Percentiles rank a stretch among this genome's conserved stretches.
Conservation (phyloP, 2,329 filamentous ascomycete species). For the Fusarium fujikuroi region DNA sequence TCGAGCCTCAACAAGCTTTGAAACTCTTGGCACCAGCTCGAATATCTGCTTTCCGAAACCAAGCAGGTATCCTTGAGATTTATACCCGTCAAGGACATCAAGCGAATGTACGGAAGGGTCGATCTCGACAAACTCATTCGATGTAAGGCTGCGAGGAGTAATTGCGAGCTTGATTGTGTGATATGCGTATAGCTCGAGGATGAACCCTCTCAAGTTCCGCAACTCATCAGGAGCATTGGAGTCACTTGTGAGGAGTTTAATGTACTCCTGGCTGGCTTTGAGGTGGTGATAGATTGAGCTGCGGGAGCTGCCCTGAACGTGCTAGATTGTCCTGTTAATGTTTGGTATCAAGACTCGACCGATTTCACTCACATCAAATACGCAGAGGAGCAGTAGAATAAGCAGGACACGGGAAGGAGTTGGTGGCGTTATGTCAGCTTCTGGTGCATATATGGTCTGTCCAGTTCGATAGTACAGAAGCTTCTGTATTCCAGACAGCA, state of each 20-base stretch:
- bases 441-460: not conserved
- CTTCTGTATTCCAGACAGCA: not conserved
- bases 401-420: not conserved
- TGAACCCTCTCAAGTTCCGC: not conserved
- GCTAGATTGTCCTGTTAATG: not conserved
- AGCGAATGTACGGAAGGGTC: not conserved
- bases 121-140: not conserved
- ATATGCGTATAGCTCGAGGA: conserved; percentile 5
- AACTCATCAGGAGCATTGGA: not conserved
- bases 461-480: not conserved
- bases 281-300: not conserved
- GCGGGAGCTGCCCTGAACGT: not conserved
- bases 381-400: not conserved
- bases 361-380: not conserved
- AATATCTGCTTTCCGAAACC: not conserved
- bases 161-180: conserved; percentile 1
- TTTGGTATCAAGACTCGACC: fast-evolving
- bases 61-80: not conserved
- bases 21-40: not conserved
- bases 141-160: not conserved
- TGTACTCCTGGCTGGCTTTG: conserved; percentile 1
- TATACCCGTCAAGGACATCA: not conserved
- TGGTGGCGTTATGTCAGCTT: not conserved
- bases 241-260: not conserved
- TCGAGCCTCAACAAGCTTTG: not conserved